phyloP scores from a whole-genome alignment of 2,329 filamentous ascomycete species.

The Lasiodiplodia gonubiensis region DNA sequence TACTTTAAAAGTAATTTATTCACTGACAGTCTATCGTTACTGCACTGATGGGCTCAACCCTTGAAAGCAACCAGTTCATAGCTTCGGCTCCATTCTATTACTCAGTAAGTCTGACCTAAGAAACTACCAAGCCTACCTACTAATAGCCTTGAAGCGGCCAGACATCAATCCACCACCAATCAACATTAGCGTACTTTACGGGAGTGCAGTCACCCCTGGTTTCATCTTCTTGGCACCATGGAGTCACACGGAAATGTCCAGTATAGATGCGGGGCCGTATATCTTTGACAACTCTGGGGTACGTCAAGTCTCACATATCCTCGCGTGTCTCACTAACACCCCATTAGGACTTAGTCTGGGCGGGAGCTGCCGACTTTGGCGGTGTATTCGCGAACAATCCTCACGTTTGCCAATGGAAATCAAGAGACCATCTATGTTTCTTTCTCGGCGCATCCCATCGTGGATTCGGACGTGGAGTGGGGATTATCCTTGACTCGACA shows the following conservation, averaged over 20 bases:
- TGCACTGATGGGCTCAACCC: not conserved
- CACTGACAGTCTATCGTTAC: too few species aligned
- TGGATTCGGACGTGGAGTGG: not conserved
- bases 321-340: not conserved
- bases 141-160: not conserved
- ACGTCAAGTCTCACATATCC: too few species aligned
- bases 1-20: too few species aligned
- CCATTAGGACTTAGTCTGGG: not conserved
- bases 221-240: not conserved
- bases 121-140: not conserved
- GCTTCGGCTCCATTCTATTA: not conserved
- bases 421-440: conserved; percentile 2
- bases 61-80: not conserved
- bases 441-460: not conserved
- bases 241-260: conserved; percentile 1
- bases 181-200: not conserved
- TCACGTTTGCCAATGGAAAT: not conserved
- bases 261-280: not conserved
- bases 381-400: not conserved
- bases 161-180: conserved; percentile 4
- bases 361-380: not conserved
- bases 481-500: not conserved
- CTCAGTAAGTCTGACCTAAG: not conserved
- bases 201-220: not conserved
- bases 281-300: not conserved